Evolutionary conservation across 2,329 filamentous ascomycete species (phyloP), one percentile per base, ranked within the genome.

Genomic region (Xylaria sp.): DNA sequence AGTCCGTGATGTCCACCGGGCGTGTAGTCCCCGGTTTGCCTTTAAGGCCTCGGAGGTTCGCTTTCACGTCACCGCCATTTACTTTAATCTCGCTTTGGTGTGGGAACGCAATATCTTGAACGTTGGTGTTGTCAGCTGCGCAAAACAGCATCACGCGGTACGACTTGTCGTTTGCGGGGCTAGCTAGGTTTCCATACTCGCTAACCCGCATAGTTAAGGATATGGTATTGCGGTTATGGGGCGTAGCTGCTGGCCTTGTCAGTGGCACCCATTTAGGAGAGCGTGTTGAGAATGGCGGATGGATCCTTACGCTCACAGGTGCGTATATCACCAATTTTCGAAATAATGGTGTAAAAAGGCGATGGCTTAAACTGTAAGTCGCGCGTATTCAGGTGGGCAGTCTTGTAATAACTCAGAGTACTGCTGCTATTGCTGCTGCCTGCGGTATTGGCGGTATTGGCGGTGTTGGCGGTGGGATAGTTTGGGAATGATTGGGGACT

Each of bases 1-100:
- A 84, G 66, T 85, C 81, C 7, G 95, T 99, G 64, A 99, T 90
- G 77, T 99, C 95, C 47, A 92, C 93, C 7, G 95, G 95, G 71
- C 92, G 88, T 40, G 95, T 99, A 44, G 95, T 96, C 21, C 95
- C 95, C 6, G 94, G 92, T 75, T 95, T 96, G 75, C 97, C 97
- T 78, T 99, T 99, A 64, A 99, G 78, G 4, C 95, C 95, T 68
- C 95, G 90, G 68, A 96, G 83, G 74, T 98, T 99, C n/a, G 90
- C 90, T 76, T 94, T 95, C 68, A 97, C 85, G 59, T 97, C 92
- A 33, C 90, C 90, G 9, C 87, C 85, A 70, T 99, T 99, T 58
- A 97, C 87, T 73, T 93, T 94, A 59, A 99, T 84, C 74, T 99
- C 95, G 31, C 95, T 90, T 77, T 97, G 93, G 69, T 94, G 88